Base-by-base conservation (phyloP, 2,329 filamentous ascomycete species). In the Aulographum hederae region DNA sequence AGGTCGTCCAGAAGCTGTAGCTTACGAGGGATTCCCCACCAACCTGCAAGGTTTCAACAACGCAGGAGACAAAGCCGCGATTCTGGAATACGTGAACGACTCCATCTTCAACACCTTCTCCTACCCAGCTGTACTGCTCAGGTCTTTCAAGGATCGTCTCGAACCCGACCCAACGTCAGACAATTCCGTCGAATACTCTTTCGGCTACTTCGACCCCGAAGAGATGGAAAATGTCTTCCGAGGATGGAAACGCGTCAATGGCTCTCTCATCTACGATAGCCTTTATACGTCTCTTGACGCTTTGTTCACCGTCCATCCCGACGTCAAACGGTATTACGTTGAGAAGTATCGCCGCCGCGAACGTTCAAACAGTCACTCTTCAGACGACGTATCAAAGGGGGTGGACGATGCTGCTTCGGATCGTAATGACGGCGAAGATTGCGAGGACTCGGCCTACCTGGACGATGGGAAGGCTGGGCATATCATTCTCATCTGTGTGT, bases 401-500 rank as follows among this genome's bases (percentile, higher is more conserved):
- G n/a, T n/a, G n/a, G n/a, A n/a, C n/a, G n/a, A n/a, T n/a, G 8
- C 36, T 3, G 10, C 21, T 10, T 25, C 21, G 6, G 32, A 14
- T 26, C 38, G 40, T 3, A n/a, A n/a, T n/a, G n/a, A n/a, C n/a
- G n/a, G n/a, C n/a, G n/a, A n/a, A n/a, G n/a, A n/a, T n/a, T n/a
- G n/a, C n/a, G n/a, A n/a, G n/a, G n/a, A n/a, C n/a, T n/a, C n/a
- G n/a, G n/a, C n/a, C n/a, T 53, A 51, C 38, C 32, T 54, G 5
- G 39, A 32, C 13, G 47, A 51, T 30, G 19, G 40, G 2, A 51
- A 58, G 32, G 53, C 52, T 15, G 52, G 51, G 25, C 54, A 57
- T 31, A 47, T 59, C 4, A 43, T 53, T 19, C 50, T 55, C 38
- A 46, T 58, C 25, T 52, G 52, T 27, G 46, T 60, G 10, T 49